Conservation (phyloP, 768 basidiomycete genomes). For the Auriculariales sp. region DNA sequence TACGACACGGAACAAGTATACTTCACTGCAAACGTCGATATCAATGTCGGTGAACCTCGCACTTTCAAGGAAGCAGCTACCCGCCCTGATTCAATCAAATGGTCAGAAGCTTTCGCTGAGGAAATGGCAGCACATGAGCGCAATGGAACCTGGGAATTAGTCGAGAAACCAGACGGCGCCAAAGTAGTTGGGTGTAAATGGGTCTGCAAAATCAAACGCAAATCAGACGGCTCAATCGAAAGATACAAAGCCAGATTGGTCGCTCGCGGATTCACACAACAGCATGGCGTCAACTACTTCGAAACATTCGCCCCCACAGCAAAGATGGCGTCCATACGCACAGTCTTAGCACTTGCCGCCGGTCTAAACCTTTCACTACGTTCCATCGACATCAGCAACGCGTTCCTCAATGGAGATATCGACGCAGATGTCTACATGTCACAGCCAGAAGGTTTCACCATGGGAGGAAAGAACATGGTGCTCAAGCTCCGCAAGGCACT, state of each 20-base stretch:
- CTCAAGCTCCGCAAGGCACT: neutral
- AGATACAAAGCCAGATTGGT: slow-evolving; percentile 20
- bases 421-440: slow-evolving; percentile 16
- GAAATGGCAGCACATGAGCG: slow-evolving; percentile 14
- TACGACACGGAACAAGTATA: no score
- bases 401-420: no score
- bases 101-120: slow-evolving; percentile 12
- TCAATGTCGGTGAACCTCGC: no score
- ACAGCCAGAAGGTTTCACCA: slow-evolving; percentile 11
- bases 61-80: no score
- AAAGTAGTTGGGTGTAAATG: slow-evolving; percentile 15
- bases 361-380: slow-evolving; percentile 13
- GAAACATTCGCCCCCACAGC: slow-evolving; percentile 20
- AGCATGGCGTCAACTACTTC: slow-evolving; percentile 15
- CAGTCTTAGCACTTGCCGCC: slow-evolving; percentile 6
- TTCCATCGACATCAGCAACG: no score
- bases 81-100: no score
- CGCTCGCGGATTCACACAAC: slow-evolving; percentile 21
- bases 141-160: slow-evolving; percentile 9
- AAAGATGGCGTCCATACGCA: slow-evolving; percentile 11
- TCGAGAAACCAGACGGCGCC: slow-evolving; percentile 10
- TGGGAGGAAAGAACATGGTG: slow-evolving; percentile 3
- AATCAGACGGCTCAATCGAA: slow-evolving; percentile 11
- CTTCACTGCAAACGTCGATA: no score
- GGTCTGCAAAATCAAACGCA: slow-evolving; percentile 18